Evolutionary conservation across 2,329 filamentous ascomycete genomes (phyloP).

Genomic region (Colletotrichum sansevieriae): DNA sequence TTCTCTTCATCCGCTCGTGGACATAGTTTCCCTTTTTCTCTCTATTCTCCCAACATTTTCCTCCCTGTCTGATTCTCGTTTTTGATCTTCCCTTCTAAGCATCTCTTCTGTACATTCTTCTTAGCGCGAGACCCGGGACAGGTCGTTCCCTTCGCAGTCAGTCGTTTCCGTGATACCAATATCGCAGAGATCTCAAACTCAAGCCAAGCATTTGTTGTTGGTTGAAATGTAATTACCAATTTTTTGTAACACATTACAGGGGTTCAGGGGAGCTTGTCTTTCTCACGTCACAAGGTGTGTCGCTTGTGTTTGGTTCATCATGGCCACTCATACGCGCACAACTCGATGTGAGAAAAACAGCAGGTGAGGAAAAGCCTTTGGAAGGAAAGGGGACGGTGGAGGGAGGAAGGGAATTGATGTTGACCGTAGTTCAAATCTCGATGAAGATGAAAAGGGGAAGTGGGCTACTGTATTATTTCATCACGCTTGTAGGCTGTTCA

Average conservation of each 20-base stretch:
- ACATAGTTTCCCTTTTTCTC: slow-evolving; percentile 34
- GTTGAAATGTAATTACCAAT: slow-evolving; percentile 41
- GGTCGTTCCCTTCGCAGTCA: slow-evolving; percentile 43
- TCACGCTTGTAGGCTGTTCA: slow-evolving; percentile 31
- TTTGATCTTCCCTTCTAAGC: slow-evolving; percentile 13
- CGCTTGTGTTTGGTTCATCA: neutral
- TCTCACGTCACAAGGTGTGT: neutral
- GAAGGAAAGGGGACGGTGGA: neutral
- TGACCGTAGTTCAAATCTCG: slow-evolving; percentile 5
- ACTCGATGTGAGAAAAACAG: neutral
- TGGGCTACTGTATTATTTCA: slow-evolving; percentile 31
- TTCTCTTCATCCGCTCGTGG: slow-evolving; percentile 39
- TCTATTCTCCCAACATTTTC: slow-evolving; percentile 4
- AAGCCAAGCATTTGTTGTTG: slow-evolving; percentile 22
- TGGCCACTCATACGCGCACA: neutral
- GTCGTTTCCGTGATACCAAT: slow-evolving; percentile 43
- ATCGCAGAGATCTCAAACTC: slow-evolving; percentile 35
- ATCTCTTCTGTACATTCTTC: slow-evolving; percentile 43
- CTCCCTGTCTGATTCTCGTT: slow-evolving; percentile 2
- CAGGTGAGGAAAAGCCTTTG: neutral
- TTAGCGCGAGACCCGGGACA: slow-evolving; percentile 43
- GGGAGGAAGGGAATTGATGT: neutral
- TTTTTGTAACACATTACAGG: slow-evolving; percentile 25
- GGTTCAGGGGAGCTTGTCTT: slow-evolving; percentile 16
- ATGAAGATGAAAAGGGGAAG: slow-evolving; percentile 21